These are phyloP conservation scores for Pulveroboletus ravenelii DNA, from an alignment of 768 basidiomycete genomes.

Conservation along the genomic window DNA sequence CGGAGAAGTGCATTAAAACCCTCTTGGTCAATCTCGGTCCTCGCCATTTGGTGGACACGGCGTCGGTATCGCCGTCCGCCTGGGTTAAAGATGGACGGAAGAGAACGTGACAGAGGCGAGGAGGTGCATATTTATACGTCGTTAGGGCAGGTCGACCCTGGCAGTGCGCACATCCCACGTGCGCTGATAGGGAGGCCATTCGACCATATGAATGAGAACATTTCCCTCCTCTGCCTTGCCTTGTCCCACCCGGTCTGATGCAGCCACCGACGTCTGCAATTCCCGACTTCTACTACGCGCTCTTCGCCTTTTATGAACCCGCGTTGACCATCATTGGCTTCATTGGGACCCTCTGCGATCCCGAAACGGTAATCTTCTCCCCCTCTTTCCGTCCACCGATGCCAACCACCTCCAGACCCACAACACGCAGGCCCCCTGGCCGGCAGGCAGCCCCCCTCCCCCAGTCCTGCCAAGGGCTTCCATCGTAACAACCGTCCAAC, in stretches of 20 bases:
- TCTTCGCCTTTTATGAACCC: conserved; percentile 75
- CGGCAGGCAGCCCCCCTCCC: conserved; percentile 42
- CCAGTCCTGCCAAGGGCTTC: conserved; percentile 53
- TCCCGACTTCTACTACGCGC: conserved; percentile 66
- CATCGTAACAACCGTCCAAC: conserved; percentile 65
- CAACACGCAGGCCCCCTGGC: conserved; percentile 75
- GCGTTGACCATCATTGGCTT: conserved; percentile 60
- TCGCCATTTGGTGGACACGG: conserved; percentile 69
- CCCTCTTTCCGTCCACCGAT: not conserved
- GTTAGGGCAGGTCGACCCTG: conserved; percentile 26
- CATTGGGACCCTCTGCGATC: conserved; percentile 61
- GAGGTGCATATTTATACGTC: not conserved
- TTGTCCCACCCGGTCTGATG: conserved; percentile 27
- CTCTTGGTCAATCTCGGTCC: conserved; percentile 60
- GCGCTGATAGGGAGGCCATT: not conserved
- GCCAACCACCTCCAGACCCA: conserved; percentile 46
- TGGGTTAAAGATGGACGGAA: conserved; percentile 63
- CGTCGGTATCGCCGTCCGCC: conserved; percentile 48
- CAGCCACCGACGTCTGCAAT: conserved; percentile 51
- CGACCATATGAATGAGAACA: not conserved
- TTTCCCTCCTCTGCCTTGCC: too few relatives aligned
- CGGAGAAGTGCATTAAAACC: conserved; percentile 64
- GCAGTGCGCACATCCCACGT: not conserved
- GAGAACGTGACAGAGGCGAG: not conserved
- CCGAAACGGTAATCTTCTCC: conserved; percentile 46